A percentile compares a stretch with the other conserved stretches of the same genome.
Evolutionary conservation across 345 rosid genomes (phyloP).

Genomic region (Eucalyptus regnans): DNA sequence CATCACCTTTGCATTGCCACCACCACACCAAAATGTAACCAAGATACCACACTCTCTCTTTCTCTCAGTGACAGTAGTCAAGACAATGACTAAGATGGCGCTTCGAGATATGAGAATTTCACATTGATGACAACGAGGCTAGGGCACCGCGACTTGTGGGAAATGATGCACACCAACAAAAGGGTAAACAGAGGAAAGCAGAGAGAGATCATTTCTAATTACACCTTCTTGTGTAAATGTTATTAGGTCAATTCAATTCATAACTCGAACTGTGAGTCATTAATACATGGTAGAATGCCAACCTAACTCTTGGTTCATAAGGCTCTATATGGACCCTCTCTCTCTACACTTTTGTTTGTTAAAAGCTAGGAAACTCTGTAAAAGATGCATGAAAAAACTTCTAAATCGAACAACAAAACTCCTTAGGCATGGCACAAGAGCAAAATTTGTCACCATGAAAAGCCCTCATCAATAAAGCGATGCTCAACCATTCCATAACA

Average conservation of each 20-base stretch:
- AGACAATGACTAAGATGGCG: not conserved
- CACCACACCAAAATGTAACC: not conserved
- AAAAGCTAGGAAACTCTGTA: not conserved
- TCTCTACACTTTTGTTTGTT: not conserved
- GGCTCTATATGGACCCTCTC: not conserved
- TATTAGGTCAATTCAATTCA: not conserved
- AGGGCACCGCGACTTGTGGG: not conserved
- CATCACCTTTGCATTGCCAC: not conserved
- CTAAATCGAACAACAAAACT: not conserved
- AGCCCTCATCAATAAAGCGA: not conserved
- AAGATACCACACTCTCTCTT: not conserved
- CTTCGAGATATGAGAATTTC: not conserved
- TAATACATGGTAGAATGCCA: not conserved
- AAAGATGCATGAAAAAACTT: not conserved
- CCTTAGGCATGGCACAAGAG: not conserved
- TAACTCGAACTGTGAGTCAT: not conserved
- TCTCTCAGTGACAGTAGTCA: too few relatives aligned
- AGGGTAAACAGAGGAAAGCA: not conserved
- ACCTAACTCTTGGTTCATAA: not conserved
- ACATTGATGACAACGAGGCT: not conserved
- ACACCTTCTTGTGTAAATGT: fast-evolving
- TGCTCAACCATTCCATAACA: not conserved
- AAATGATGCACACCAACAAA: not conserved
- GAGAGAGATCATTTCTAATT: not conserved
- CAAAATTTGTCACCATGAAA: not conserved